Conservation (phyloP, 495 filamentous ascomycete genomes). For the Aspergillus coremiiformis region DNA sequence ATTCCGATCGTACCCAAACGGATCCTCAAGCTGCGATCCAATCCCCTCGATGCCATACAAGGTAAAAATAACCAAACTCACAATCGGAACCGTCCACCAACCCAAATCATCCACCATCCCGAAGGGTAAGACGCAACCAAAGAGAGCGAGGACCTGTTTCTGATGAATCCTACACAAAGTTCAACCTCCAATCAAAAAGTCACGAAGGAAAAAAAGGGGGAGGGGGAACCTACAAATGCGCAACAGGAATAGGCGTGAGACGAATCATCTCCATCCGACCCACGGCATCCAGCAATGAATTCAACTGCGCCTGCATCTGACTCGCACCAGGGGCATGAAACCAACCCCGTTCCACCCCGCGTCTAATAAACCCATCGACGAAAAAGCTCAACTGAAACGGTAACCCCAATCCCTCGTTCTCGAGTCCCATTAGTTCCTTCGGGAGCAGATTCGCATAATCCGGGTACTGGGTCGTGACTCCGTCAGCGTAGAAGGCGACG, state of each 20-base stretch:
- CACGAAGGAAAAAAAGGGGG: not conserved
- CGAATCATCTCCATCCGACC: constrained; percentile 70
- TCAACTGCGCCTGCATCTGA: constrained; percentile 56
- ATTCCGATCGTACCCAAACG: constrained; percentile 67
- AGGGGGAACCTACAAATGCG: constrained; percentile 50
- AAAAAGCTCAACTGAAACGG: constrained; percentile 61
- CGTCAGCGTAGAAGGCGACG: constrained; percentile 40
- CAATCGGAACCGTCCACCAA: constrained; percentile 66
- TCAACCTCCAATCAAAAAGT: not conserved
- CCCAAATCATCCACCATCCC: constrained; percentile 64
- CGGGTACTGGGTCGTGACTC: constrained; percentile 41
- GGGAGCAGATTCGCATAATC: constrained; percentile 59
- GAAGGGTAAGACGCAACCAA: constrained; percentile 65
- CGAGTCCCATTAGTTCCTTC: constrained; percentile 49
- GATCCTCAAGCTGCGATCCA: constrained; percentile 66
- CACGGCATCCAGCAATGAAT: constrained; percentile 55
- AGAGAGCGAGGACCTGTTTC: constrained; percentile 67
- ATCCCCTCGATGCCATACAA: constrained; percentile 71
- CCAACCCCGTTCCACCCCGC: constrained; percentile 51
- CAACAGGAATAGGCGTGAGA: constrained; percentile 63
- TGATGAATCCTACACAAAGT: constrained; percentile 52
- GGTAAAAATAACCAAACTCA: constrained; percentile 62
- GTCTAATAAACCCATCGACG: constrained; percentile 61
- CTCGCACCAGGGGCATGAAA: constrained; percentile 56
- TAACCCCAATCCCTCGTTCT: constrained; percentile 57